Evolutionary conservation across 2,329 filamentous ascomycete genomes (phyloP).

Genomic region (Cercospora beticola): DNA sequence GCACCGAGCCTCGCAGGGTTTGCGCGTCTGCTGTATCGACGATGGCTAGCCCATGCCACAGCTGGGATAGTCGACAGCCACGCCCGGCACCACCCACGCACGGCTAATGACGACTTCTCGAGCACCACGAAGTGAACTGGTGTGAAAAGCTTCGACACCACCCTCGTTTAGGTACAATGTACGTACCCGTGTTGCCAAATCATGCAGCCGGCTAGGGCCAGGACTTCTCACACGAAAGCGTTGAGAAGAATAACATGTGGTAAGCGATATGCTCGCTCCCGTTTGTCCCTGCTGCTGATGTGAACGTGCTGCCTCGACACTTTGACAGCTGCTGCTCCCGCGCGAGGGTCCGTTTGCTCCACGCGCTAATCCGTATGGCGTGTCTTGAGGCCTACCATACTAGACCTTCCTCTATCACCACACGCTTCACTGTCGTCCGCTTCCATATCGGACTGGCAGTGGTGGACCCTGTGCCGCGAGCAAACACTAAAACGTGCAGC

Average conservation of each 20-base stretch:
- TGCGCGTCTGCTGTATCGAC: conserved; percentile 21
- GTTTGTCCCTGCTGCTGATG: neutral
- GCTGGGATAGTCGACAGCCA: conserved; percentile 22
- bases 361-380: neutral
- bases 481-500: conserved; percentile 7
- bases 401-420: neutral
- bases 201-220: conserved; percentile 12
- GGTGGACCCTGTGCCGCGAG: neutral
- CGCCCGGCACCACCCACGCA: conserved; percentile 18
- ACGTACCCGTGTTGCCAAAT: conserved; percentile 20
- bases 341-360: neutral
- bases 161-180: conserved; percentile 16
- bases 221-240: conserved; percentile 5
- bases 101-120: conserved; percentile 32
- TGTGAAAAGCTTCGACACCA: conserved; percentile 28
- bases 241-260: conserved; percentile 10
- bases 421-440: neutral
- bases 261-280: conserved; percentile 13
- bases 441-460: neutral
- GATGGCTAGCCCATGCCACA: conserved; percentile 22
- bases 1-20: conserved; percentile 2
- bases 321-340: neutral
- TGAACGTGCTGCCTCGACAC: neutral
- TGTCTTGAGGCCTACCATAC: neutral
- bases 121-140: conserved; percentile 19